Evolutionary conservation across 2,329 filamentous ascomycete genomes (phyloP).

Genomic region (Dendrostoma leiphaemia): DNA sequence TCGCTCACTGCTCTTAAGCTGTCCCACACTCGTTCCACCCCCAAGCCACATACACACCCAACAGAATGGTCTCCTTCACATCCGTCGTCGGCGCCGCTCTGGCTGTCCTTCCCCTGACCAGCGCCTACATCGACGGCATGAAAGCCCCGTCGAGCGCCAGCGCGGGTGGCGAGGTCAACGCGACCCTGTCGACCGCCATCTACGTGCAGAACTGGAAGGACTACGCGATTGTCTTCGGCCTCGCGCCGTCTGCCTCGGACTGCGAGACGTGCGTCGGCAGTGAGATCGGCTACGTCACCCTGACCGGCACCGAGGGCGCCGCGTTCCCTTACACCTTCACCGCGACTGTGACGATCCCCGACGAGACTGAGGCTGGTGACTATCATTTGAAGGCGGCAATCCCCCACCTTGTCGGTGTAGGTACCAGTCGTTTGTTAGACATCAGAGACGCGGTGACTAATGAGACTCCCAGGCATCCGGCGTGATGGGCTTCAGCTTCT

Average conservation of each 20-base stretch:
- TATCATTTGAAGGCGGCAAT: conserved; percentile 10
- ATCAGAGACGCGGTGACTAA: too few relatives aligned
- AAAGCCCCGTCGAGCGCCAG: conserved; percentile 22
- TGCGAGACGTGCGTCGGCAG: conserved; percentile 25
- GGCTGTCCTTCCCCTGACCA: conserved; percentile 22
- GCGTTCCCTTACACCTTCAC: conserved; percentile 14
- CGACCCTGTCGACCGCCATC: conserved; percentile 26
- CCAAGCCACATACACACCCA: neutral
- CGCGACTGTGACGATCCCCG: neutral
- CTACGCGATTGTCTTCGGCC: conserved; percentile 28
- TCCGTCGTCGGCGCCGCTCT: conserved; percentile 22
- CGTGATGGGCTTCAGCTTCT: neutral
- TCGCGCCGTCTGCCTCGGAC: neutral
- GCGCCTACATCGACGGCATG: conserved; percentile 26
- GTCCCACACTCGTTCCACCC: neutral
- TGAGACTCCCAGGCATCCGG: conserved; percentile 6
- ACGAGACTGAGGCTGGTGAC: conserved; percentile 1
- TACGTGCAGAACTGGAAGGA: conserved; percentile 35
- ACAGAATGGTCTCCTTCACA: conserved; percentile 13
- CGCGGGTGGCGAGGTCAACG: conserved; percentile 26
- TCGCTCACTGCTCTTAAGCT: neutral
- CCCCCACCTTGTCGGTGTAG: conserved; percentile 11
- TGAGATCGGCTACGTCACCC: conserved; percentile 27
- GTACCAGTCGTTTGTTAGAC: neutral
- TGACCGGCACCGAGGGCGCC: conserved; percentile 10